Percentiles rank a stretch among this genome's conserved stretches.
Conservation (phyloP, 306 rosid species). For the Rosa persica region DNA sequence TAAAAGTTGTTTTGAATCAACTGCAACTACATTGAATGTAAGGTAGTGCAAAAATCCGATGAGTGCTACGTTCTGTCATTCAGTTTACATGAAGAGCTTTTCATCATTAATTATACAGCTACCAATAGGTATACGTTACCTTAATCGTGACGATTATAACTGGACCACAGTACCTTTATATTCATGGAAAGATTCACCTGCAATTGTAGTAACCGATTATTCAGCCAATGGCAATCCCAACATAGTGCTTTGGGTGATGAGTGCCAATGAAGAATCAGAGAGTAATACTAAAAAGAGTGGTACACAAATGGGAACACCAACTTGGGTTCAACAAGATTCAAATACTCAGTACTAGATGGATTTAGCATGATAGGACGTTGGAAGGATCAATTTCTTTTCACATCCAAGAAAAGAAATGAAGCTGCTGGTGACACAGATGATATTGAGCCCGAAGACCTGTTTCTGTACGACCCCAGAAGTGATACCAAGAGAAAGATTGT, state of each 20-base stretch:
- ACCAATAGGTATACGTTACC: not conserved
- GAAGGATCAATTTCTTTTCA: not conserved
- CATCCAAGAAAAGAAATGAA: no score
- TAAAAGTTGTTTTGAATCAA: not conserved
- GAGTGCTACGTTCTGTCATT: not conserved
- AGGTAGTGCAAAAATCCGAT: not conserved
- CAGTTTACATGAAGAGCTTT: not conserved
- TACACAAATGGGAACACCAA: not conserved
- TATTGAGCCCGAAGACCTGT: no score
- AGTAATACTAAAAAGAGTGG: no score
- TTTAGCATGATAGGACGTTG: not conserved
- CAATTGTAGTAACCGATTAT: not conserved
- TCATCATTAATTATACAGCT: not conserved
- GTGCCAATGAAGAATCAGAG: not conserved
- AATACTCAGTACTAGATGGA: no score
- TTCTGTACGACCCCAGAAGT: no score
- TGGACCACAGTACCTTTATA: no score
- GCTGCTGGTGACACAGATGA: no score
- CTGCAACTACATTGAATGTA: not conserved
- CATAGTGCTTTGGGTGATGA: not conserved
- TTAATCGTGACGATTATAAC: not conserved
- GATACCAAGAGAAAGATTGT: no score
- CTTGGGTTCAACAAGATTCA: not conserved
- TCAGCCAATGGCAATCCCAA: not conserved
- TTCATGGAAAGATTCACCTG: conserved; percentile 3